phyloP scores from a whole-genome alignment of 2,329 filamentous ascomycete genomes.

The Xylariaceae sp. region DNA sequence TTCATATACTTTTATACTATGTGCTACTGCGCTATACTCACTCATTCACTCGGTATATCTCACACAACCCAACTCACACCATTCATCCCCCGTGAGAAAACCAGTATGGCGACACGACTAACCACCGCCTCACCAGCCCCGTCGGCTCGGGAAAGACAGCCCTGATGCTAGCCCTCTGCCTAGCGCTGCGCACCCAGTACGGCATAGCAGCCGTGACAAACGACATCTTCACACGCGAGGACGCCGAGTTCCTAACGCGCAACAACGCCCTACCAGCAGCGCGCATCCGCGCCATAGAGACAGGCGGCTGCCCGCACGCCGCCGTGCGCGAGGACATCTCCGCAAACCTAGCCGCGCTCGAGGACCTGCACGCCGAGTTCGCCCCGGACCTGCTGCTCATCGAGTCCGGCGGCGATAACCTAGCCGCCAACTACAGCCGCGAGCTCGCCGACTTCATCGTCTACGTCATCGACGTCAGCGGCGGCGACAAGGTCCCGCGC shows the following conservation, averaged over 20 bases:
- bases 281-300: slow-evolving; percentile 94
- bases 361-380: slow-evolving; percentile 80
- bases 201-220: slow-evolving; percentile 95
- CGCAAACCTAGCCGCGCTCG: slow-evolving; percentile 86
- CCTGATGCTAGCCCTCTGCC: slow-evolving; percentile 90
- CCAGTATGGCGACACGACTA: slow-evolving; percentile 1
- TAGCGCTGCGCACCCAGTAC: slow-evolving; percentile 72
- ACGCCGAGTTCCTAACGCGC: slow-evolving; percentile 92
- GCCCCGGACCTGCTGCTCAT: slow-evolving; percentile 82
- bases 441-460: slow-evolving; percentile 97
- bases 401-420: slow-evolving; percentile 92
- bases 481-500: slow-evolving; percentile 91
- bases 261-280: slow-evolving; percentile 75
- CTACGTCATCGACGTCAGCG: slow-evolving; percentile 96
- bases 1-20: neutral
- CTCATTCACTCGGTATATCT: too few relatives aligned
- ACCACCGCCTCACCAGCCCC: slow-evolving; percentile 48
- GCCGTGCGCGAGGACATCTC: slow-evolving; percentile 96
- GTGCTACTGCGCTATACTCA: too few relatives aligned
- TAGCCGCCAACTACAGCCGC: slow-evolving; percentile 92
- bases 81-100: neutral
- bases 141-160: slow-evolving; percentile 97
- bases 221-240: slow-evolving; percentile 97
- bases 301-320: slow-evolving; percentile 93
- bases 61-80: neutral